Evolutionary conservation across 805 yeast species (phyloP).

Genomic region (Wickerhamiella azyma): DNA sequence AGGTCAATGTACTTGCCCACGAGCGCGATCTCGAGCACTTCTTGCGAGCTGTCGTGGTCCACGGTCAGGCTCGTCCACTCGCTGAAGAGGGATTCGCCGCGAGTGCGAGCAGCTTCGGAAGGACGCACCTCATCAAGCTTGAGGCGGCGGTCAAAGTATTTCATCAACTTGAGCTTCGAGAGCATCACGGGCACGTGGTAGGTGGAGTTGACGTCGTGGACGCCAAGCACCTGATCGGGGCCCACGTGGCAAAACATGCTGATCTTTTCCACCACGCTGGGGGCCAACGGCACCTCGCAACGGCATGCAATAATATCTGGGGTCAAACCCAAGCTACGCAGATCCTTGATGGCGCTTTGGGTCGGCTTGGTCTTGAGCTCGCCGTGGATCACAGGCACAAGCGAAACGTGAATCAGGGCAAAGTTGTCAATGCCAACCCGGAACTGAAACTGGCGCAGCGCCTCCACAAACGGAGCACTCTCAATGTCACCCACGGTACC

Average conservation of each 20-base stretch:
- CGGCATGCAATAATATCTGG: conserved; percentile 98
- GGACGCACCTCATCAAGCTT: conserved; percentile 37
- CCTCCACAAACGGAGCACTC: conserved; percentile 97
- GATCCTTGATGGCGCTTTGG: conserved; percentile 95
- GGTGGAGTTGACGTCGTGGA: conserved; percentile 91
- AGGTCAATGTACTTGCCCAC: conserved; percentile 96
- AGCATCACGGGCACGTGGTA: conserved; percentile 92
- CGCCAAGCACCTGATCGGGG: conserved; percentile 93
- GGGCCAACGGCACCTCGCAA: conserved; percentile 71
- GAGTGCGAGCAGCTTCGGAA: conserved; percentile 37
- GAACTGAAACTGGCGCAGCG: conserved; percentile 96
- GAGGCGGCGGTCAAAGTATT: conserved; percentile 54
- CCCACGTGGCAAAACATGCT: conserved; percentile 99
- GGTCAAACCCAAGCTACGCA: conserved; percentile 84
- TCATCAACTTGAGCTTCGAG: conserved; percentile 72
- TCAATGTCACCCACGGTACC: conserved; percentile 99
- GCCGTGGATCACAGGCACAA: conserved; percentile 96
- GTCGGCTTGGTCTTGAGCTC: conserved; percentile 99
- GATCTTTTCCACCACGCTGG: conserved; percentile 81
- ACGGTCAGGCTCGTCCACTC: conserved; percentile 75
- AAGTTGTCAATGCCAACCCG: conserved; percentile 89
- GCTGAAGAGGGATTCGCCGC: conserved; percentile 54
- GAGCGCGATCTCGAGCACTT: conserved; percentile 83
- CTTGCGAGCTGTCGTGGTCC: conserved; percentile 68
- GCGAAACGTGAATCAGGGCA: conserved; percentile 89